Percentiles rank a stretch among this genome's conserved stretches.
Evolutionary conservation across 2,329 filamentous ascomycete genomes (phyloP).

Genomic region (Mariannaea sp.): DNA sequence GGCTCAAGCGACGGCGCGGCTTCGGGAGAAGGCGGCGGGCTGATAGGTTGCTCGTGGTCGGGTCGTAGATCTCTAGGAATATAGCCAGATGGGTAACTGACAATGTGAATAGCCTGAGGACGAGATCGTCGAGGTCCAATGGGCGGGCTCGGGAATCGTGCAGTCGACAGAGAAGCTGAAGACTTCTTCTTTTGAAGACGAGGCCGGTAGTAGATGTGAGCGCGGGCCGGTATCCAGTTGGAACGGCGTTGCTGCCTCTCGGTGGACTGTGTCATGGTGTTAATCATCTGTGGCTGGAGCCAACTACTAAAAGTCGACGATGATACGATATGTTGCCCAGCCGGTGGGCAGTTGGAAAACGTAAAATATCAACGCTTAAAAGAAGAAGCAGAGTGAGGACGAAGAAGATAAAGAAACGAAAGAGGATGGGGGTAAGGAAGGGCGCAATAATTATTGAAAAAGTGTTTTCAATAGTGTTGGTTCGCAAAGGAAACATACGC

Average conservation of each 20-base stretch:
- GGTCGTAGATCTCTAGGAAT: slow-evolving; percentile 51
- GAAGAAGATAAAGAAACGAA: too few relatives aligned
- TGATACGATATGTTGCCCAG: slow-evolving; percentile 26
- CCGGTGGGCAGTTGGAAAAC: slow-evolving; percentile 20
- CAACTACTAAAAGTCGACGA: slow-evolving; percentile 29
- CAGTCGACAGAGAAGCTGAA: slow-evolving; percentile 20
- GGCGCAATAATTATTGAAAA: background rate
- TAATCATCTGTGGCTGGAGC: slow-evolving; percentile 33
- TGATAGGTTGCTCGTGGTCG: slow-evolving; percentile 24
- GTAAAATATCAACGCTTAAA: background rate
- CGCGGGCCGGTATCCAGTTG: slow-evolving; percentile 35
- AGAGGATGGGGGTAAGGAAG: background rate
- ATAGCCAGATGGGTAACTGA: slow-evolving; percentile 50
- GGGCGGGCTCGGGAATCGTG: slow-evolving; percentile 43
- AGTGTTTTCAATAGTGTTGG: slow-evolving; percentile 1
- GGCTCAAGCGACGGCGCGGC: slow-evolving; percentile 32
- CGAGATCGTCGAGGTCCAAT: slow-evolving; percentile 47
- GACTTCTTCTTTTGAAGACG: slow-evolving; percentile 36
- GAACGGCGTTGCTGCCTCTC: slow-evolving; percentile 30
- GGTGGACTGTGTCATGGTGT: slow-evolving; percentile 33
- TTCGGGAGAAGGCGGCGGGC: slow-evolving; percentile 23
- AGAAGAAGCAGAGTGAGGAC: too few relatives aligned
- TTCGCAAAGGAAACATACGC: background rate
- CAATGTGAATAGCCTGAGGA: slow-evolving; percentile 50
- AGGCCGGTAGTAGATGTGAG: slow-evolving; percentile 37